Evolutionary conservation across 768 basidiomycete genomes (phyloP).

Genomic region (Hericium coralloides): DNA sequence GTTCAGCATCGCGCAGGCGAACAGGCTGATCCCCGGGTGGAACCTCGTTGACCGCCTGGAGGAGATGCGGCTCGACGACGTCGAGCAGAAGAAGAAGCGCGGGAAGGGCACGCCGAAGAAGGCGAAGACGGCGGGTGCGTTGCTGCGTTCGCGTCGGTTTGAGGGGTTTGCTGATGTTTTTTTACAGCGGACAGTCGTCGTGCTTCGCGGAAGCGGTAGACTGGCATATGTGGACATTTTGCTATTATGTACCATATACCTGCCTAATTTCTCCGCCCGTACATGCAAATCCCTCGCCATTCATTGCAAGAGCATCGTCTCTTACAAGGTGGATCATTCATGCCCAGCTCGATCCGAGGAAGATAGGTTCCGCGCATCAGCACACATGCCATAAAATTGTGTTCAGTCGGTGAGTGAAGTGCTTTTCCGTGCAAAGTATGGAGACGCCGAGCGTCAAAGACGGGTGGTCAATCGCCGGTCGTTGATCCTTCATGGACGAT

Average conservation of each 20-base stretch:
- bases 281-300: no score
- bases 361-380: no score
- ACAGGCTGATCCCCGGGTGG: slow-evolving; percentile 20
- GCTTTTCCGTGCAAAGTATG: no score
- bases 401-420: no score
- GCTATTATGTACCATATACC: neutral
- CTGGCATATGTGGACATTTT: neutral
- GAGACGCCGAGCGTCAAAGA: no score
- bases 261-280: neutral
- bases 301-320: no score
- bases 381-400: no score
- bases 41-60: slow-evolving; percentile 58
- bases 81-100: slow-evolving; percentile 58
- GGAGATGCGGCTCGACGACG: slow-evolving; percentile 57
- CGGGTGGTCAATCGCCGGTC: no score
- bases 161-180: neutral
- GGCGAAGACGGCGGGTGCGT: slow-evolving; percentile 58
- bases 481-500: no score
- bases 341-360: no score
- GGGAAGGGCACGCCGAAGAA: slow-evolving; percentile 83
- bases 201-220: slow-evolving; percentile 32
- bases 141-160: neutral
- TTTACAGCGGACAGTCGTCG: slow-evolving; percentile 44
- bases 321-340: no score
- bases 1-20: slow-evolving; percentile 46